phyloP scores from a whole-genome alignment of 441 rosid species.

The Raphanus hybrid region DNA sequence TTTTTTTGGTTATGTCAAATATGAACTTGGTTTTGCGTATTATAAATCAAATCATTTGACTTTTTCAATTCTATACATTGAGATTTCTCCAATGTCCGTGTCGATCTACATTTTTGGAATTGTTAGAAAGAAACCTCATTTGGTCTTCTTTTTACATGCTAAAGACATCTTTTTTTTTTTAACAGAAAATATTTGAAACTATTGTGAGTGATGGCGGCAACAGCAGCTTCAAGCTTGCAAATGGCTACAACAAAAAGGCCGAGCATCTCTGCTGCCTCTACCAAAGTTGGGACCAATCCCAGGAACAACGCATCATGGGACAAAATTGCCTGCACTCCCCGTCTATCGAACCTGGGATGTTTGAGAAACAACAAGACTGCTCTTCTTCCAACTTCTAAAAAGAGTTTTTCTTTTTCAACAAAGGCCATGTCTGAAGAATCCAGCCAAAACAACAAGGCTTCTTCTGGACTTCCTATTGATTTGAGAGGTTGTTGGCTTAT shows the following conservation, averaged over 20 bases:
- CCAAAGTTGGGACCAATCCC: constrained; percentile 46
- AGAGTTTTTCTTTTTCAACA: constrained; percentile 47
- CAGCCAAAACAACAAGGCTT: constrained; percentile 46
- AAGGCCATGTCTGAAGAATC: constrained; percentile 72
- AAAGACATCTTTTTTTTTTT: constrained; percentile 7
- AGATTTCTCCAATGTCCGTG: constrained; percentile 1
- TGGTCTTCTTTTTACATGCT: constrained; percentile 9
- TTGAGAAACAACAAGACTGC: constrained; percentile 38
- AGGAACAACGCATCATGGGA: constrained; percentile 55
- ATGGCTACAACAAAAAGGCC: constrained; percentile 58
- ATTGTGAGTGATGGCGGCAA: constrained; percentile 57
- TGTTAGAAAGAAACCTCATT: not conserved
- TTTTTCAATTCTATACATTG: not conserved
- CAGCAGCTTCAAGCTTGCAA: constrained; percentile 66
- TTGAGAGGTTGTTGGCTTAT: constrained; percentile 58
- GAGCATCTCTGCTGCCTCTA: constrained; percentile 53
- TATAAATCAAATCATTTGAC: constrained; percentile 15
- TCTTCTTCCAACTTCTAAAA: constrained; percentile 44
- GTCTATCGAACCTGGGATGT: constrained; percentile 51
- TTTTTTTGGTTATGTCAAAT: not conserved
- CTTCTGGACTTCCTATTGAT: constrained; percentile 75
- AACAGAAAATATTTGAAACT: constrained; percentile 28
- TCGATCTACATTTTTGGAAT: not conserved
- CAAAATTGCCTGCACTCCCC: constrained; percentile 52
- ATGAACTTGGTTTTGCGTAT: constrained; percentile 19